These are phyloP conservation scores for Elongisporangium prolatum DNA, from an alignment of 352 stramenopile species.

Conservation along the genomic window DNA sequence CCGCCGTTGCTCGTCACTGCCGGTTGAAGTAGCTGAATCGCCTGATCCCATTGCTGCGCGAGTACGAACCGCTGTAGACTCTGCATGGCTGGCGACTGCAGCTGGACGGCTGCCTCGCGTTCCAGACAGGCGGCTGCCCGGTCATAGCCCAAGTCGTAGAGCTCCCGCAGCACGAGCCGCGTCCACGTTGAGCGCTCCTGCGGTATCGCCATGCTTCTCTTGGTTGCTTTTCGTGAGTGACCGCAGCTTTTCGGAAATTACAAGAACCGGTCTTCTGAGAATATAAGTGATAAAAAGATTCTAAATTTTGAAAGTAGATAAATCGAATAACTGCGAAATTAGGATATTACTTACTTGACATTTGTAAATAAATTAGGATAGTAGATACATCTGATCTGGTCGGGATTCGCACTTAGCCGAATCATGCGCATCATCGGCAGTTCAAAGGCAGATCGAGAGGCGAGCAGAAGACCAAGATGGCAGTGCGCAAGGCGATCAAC, in stretches of 20 bases:
- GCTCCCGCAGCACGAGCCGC: constrained; percentile 63
- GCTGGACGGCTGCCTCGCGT: constrained; percentile 45
- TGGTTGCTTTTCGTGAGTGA: constrained; percentile 1
- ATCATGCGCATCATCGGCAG: background rate
- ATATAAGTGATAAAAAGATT: background rate
- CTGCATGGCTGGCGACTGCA: constrained; percentile 54
- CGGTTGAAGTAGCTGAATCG: constrained; percentile 33
- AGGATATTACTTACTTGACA: background rate
- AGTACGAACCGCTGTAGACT: constrained; percentile 35
- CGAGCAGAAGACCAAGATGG: constrained; percentile 1
- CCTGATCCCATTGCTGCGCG: constrained; percentile 44
- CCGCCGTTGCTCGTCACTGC: constrained; percentile 1
- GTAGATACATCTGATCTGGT: background rate
- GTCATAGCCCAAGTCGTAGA: constrained; percentile 64
- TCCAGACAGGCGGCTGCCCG: constrained; percentile 43
- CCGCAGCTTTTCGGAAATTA: background rate
- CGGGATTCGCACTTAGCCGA: background rate
- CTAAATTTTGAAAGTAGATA: background rate
- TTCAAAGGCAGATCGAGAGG: background rate
- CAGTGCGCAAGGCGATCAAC: constrained; percentile 68
- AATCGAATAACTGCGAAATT: background rate
- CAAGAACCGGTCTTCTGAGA: background rate
- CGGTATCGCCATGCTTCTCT: background rate
- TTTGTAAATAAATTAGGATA: background rate
- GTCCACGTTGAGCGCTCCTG: constrained; percentile 57